phyloP scores from a whole-genome alignment of 192 early-diverging fungal genomes.

The Umbelopsis isabellina region DNA sequence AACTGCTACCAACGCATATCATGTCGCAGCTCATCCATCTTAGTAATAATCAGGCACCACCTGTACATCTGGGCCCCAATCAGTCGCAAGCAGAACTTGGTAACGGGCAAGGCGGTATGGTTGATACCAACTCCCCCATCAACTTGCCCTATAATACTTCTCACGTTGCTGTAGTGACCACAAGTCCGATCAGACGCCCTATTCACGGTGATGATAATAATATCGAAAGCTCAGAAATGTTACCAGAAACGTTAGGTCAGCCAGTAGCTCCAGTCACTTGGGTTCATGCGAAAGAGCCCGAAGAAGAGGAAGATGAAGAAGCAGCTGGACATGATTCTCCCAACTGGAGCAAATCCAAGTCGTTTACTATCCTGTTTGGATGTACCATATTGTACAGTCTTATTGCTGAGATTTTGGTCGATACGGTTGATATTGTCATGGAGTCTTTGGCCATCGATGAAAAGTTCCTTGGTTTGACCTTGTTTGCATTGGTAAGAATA shows the following conservation, averaged over 20 bases:
- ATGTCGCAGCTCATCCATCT: conserved; percentile 48
- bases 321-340: conserved; percentile 86
- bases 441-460: conserved; percentile 69
- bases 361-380: conserved; percentile 73
- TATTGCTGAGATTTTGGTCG: conserved; percentile 92
- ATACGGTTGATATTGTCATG: conserved; percentile 82
- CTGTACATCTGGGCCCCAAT: not conserved
- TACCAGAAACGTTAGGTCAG: conserved; percentile 22
- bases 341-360: conserved; percentile 86
- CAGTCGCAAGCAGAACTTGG: not conserved
- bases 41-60: conserved; percentile 13
- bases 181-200: not conserved
- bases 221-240: not conserved
- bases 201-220: not conserved
- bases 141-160: conserved; percentile 20
- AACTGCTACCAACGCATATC: conserved; percentile 51
- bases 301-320: conserved; percentile 62
- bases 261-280: conserved; percentile 25
- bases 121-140: not conserved
- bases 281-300: conserved; percentile 55
- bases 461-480: conserved; percentile 90
- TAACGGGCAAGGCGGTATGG: not conserved
- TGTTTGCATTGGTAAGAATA: conserved; percentile 79
- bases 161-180: conserved; percentile 23
- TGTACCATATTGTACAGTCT: conserved; percentile 86